Percentiles rank a stretch among this genome's conserved stretches.
These are phyloP conservation scores for Trichoderma sp. DNA, from an alignment of 2,329 filamentous ascomycete genomes.

Conservation along the genomic window DNA sequence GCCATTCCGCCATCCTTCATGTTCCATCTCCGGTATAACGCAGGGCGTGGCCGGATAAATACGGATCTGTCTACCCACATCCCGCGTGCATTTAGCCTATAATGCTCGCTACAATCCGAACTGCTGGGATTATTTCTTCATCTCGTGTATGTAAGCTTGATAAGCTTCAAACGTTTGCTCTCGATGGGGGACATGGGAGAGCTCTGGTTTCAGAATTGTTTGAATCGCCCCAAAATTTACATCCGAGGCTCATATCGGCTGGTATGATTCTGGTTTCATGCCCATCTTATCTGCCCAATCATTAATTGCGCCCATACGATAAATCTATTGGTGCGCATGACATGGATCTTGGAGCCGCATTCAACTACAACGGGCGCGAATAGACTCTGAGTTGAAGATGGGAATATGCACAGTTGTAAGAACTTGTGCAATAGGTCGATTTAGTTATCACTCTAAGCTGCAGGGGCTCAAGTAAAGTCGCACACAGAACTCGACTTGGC, in stretches of 20 bases:
- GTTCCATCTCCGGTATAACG: background rate
- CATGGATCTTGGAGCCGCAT: background rate
- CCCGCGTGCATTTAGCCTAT: background rate
- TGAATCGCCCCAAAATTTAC: background rate
- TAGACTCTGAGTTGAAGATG: background rate
- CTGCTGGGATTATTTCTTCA: background rate
- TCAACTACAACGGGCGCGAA: background rate
- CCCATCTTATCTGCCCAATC: background rate
- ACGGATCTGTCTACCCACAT: background rate
- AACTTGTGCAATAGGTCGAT: background rate
- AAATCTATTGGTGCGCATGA: background rate
- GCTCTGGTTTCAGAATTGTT: conserved; percentile 5
- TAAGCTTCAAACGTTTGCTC: background rate
- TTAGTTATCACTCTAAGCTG: background rate
- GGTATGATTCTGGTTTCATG: background rate
- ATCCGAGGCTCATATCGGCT: background rate
- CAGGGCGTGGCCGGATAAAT: background rate
- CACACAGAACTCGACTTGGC: background rate
- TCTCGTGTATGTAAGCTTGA: background rate
- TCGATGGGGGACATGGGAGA: background rate
- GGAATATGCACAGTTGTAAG: background rate
- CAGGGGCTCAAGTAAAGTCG: background rate
- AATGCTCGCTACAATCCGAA: background rate
- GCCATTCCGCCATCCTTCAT: background rate
- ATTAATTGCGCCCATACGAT: background rate